Evolutionary conservation across 179 eudicot genomes (phyloP).

Genomic region (Beta lomatogona): DNA sequence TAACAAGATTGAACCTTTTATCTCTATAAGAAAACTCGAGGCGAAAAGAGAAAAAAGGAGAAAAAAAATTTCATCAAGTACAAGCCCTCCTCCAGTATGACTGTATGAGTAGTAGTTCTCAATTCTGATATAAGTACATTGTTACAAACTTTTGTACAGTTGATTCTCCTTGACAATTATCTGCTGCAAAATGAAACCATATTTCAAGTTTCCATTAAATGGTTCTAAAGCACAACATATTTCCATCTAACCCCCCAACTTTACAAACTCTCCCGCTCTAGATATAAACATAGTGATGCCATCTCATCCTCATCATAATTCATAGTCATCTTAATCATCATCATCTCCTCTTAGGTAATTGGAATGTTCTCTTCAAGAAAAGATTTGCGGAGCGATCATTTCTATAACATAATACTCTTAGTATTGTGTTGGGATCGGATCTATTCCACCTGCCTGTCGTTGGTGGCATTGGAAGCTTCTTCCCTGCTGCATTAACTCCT

Average conservation of each 20-base stretch:
- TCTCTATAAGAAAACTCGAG: neutral
- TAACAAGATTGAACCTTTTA: slow-evolving; percentile 16
- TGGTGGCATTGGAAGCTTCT: slow-evolving; percentile 85
- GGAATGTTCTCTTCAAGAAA: slow-evolving; percentile 84
- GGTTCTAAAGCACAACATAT: neutral
- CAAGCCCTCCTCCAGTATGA: slow-evolving; percentile 6
- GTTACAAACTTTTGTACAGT: slow-evolving; percentile 28
- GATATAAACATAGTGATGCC: neutral
- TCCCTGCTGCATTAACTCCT: slow-evolving; percentile 53
- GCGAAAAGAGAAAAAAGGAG: neutral
- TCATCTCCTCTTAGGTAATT: slow-evolving; percentile 76
- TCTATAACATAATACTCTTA: slow-evolving; percentile 80
- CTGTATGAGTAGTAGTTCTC: neutral
- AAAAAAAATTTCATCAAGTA: slow-evolving; percentile 9
- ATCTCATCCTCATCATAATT: too few species aligned
- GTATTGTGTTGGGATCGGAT: slow-evolving; percentile 81
- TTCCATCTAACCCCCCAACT: neutral
- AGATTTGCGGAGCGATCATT: slow-evolving; percentile 64
- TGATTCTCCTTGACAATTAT: slow-evolving; percentile 15
- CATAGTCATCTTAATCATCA: neutral
- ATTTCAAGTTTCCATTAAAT: neutral
- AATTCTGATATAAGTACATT: slow-evolving; percentile 5
- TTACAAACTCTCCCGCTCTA: slow-evolving; percentile 9
- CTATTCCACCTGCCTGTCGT: slow-evolving; percentile 85
- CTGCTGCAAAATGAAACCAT: slow-evolving; percentile 15